Conservation (phyloP, 768 basidiomycete species). For the Phaeotremella fagi region DNA sequence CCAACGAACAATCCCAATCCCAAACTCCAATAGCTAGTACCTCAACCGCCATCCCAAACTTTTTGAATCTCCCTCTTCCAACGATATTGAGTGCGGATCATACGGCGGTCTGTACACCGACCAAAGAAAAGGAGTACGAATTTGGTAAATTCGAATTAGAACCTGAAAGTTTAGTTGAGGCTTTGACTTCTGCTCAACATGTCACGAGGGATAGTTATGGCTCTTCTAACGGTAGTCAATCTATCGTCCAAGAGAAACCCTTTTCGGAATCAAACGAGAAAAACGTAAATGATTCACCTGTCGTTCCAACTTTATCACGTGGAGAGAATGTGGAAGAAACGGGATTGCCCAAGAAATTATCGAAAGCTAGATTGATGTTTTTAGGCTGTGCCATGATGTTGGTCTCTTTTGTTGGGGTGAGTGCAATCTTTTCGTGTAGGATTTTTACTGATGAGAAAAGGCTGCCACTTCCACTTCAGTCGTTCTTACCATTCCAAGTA, state of each 20-base stretch:
- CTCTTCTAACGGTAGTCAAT: too few species aligned
- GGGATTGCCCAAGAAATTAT: neutral
- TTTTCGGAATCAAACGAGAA: too few species aligned
- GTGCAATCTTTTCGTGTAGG: neutral
- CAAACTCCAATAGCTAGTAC: neutral
- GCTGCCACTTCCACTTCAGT: neutral
- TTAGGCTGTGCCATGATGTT: slow-evolving; percentile 13
- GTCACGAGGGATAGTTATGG: too few species aligned
- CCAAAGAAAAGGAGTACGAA: neutral
- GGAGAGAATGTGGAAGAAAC: neutral
- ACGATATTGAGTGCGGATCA: too few species aligned
- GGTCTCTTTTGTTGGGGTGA: slow-evolving; percentile 25
- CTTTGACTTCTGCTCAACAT: too few species aligned
- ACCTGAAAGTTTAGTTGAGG: neutral
- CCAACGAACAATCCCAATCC: neutral
- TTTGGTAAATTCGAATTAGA: neutral
- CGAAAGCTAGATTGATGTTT: slow-evolving; percentile 3
- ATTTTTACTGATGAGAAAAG: neutral
- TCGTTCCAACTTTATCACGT: too few species aligned
- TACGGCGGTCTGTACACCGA: neutral
- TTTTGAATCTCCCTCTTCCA: neutral
- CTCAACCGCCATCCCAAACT: neutral
- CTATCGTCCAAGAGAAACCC: neutral
- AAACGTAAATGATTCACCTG: too few species aligned
- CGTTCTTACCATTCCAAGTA: slow-evolving; percentile 14